A percentile compares a stretch with the other conserved stretches of the same genome.
These are phyloP conservation scores for Lachancea nothofagi DNA, from an alignment of 805 yeast species.

Conservation along the genomic window DNA sequence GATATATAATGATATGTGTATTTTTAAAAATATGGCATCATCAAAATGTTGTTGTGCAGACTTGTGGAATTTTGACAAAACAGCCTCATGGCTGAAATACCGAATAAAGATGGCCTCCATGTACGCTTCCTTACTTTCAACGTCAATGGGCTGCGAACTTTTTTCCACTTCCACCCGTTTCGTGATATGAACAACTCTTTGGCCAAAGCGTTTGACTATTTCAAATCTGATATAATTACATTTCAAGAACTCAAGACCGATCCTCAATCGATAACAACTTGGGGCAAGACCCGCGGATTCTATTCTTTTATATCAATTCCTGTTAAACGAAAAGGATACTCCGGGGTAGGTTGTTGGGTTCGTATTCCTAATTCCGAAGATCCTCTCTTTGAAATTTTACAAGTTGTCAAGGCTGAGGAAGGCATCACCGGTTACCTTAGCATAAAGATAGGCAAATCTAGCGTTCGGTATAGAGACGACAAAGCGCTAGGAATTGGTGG, in stretches of 20 bases:
- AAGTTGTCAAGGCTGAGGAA: slow-evolving; percentile 75
- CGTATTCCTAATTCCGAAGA: slow-evolving; percentile 46
- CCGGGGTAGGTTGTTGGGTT: slow-evolving; percentile 86
- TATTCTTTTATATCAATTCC: slow-evolving; percentile 69
- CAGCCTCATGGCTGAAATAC: slow-evolving; percentile 8
- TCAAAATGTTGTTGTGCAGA: no score
- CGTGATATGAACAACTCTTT: slow-evolving; percentile 38
- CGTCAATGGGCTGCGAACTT: slow-evolving; percentile 76
- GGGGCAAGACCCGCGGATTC: slow-evolving; percentile 52
- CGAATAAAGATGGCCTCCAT: neutral
- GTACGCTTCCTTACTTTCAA: slow-evolving; percentile 67
- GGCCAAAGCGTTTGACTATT: slow-evolving; percentile 41
- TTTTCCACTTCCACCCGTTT: slow-evolving; percentile 85
- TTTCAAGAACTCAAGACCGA: slow-evolving; percentile 77
- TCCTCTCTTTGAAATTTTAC: slow-evolving; percentile 36
- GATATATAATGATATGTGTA: slow-evolving; percentile 9
- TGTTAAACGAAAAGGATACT: slow-evolving; percentile 65
- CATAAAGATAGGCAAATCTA: slow-evolving; percentile 19
- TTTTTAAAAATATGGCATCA: neutral
- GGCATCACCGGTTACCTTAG: slow-evolving; percentile 70
- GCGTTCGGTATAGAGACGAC: slow-evolving; percentile 22
- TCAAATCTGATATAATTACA: slow-evolving; percentile 73
- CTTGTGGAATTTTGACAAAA: neutral
- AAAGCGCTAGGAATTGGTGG: slow-evolving; percentile 56
- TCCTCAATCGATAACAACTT: slow-evolving; percentile 40